phyloP scores from a whole-genome alignment of 1,284 basidiomycete species.

The Papiliotrema terrestris region DNA sequence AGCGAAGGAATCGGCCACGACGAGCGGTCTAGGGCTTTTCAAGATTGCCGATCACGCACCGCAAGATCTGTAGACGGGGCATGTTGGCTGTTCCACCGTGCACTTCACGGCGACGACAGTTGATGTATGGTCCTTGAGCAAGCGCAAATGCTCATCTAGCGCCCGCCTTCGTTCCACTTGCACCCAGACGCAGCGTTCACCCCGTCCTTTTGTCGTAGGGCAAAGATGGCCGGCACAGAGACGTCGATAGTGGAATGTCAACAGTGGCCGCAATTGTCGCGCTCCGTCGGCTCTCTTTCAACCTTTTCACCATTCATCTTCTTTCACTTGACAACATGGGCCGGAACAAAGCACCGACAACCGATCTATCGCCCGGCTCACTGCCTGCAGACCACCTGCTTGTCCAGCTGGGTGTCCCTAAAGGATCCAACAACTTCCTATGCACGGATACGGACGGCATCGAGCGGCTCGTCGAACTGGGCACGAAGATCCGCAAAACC shows the following conservation, averaged over 20 bases:
- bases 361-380: conserved; percentile 19
- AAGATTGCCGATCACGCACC: conserved; percentile 36
- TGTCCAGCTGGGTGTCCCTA: conserved; percentile 32
- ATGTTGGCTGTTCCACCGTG: conserved; percentile 21
- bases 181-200: too few relatives aligned
- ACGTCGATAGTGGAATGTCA: background rate
- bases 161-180: too few relatives aligned
- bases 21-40: too few relatives aligned
- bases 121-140: too few relatives aligned
- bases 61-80: conserved; percentile 47
- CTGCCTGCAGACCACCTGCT: conserved; percentile 28
- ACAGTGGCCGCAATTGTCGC: background rate
- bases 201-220: too few relatives aligned
- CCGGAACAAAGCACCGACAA: conserved; percentile 6
- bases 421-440: conserved; percentile 37
- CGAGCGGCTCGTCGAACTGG: conserved; percentile 38
- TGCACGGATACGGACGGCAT: conserved; percentile 23
- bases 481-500: conserved; percentile 22
- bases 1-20: too few relatives aligned
- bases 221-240: too few relatives aligned
- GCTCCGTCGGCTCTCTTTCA: background rate
- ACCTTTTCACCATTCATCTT: background rate
- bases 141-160: too few relatives aligned
- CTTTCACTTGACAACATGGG: conserved; percentile 3
- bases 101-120: too few relatives aligned